Conservation (phyloP, 2,329 filamentous ascomycete species). For the Pestalotiopsis sp. region DNA sequence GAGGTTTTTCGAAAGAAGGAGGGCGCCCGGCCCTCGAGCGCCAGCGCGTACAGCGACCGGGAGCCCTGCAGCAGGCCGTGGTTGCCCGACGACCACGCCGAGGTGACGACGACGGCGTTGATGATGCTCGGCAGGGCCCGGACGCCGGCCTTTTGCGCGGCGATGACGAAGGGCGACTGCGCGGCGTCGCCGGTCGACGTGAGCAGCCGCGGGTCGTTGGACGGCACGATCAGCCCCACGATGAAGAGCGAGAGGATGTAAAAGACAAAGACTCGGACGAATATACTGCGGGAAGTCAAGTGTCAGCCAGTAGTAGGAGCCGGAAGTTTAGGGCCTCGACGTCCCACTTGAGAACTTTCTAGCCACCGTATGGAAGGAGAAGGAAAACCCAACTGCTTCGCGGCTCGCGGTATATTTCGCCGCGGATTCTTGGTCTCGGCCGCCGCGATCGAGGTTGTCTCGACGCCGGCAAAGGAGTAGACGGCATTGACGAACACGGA, state of each 20-base stretch:
- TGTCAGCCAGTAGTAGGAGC: background rate
- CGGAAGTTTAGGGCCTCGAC: background rate
- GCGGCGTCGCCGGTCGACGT: slow-evolving; percentile 37
- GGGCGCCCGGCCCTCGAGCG: slow-evolving; percentile 52
- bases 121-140: slow-evolving; percentile 38
- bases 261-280: slow-evolving; percentile 18
- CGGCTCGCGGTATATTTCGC: slow-evolving; percentile 37
- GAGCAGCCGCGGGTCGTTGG: slow-evolving; percentile 22
- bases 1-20: slow-evolving; percentile 47
- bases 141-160: slow-evolving; percentile 46
- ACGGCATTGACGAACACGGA: slow-evolving; percentile 31
- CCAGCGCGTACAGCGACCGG: slow-evolving; percentile 51
- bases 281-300: background rate
- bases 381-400: slow-evolving; percentile 14
- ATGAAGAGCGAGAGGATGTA: slow-evolving; percentile 18
- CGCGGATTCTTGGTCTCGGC: slow-evolving; percentile 41
- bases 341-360: background rate
- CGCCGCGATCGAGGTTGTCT: slow-evolving; percentile 40
- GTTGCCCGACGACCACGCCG: slow-evolving; percentile 45
- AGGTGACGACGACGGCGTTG: slow-evolving; percentile 41
- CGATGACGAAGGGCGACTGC: slow-evolving; percentile 58
- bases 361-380: background rate
- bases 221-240: slow-evolving; percentile 15
- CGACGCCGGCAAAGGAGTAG: slow-evolving; percentile 31
- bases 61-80: slow-evolving; percentile 50